Conservation (phyloP, 345 rosid species). For the Populus simonii region DNA sequence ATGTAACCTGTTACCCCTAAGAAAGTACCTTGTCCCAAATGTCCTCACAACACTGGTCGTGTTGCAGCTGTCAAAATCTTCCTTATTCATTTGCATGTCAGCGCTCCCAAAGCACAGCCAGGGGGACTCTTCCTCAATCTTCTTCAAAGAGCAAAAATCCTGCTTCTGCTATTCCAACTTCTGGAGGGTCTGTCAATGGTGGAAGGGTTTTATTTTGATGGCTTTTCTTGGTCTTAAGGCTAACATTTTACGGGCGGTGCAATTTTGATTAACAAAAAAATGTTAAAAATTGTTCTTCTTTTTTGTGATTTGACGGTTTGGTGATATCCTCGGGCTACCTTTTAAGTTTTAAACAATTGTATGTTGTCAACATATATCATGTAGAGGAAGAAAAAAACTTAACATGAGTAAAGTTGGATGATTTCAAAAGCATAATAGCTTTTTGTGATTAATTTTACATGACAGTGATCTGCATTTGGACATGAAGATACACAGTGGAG, state of each 20-base stretch:
- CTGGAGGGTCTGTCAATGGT: constrained; percentile 20
- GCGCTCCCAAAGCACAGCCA: constrained; percentile 45
- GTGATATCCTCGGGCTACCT: no score
- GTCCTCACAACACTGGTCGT: constrained; percentile 41
- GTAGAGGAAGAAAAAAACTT: no score
- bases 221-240: constrained; percentile 15
- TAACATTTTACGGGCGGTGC: neutral
- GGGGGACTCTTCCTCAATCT: constrained; percentile 10
- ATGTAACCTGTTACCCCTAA: constrained; percentile 55
- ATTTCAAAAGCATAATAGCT: no score
- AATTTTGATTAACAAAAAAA: neutral
- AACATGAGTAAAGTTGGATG: no score
- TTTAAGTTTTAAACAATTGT: neutral
- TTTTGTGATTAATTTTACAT: no score
- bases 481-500: no score
- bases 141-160: constrained; percentile 50
- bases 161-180: constrained; percentile 37
- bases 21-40: constrained; percentile 58
- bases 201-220: constrained; percentile 21
- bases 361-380: no score
- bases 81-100: constrained; percentile 21
- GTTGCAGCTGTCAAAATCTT: constrained; percentile 52
- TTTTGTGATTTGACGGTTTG: neutral
- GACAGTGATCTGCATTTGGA: no score
- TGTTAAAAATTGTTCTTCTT: neutral